Conservation (phyloP, 768 basidiomycete species). For the Leucocoprinus birnbaumii region DNA sequence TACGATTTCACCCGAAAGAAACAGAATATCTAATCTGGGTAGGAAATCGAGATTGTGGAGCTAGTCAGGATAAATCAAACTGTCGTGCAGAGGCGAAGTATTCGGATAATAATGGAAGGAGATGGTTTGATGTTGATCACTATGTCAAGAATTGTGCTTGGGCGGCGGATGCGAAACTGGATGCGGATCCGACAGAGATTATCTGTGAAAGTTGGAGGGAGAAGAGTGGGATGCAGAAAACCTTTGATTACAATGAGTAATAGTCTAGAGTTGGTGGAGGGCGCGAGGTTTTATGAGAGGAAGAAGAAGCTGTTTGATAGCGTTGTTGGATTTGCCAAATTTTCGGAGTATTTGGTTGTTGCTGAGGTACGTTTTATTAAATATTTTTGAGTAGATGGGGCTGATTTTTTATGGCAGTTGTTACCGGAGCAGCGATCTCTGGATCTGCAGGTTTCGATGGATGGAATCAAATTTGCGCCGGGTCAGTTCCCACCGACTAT, state of each 20-base stretch:
- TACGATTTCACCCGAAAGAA: constrained; percentile 81
- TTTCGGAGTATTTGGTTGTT: constrained; percentile 94
- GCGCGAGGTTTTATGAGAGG: constrained; percentile 66
- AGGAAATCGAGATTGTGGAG: constrained; percentile 66
- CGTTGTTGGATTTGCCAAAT: constrained; percentile 95
- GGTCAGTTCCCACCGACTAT: constrained; percentile 90
- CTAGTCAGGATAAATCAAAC: constrained; percentile 26
- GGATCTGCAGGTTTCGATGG: constrained; percentile 88
- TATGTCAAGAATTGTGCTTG: constrained; percentile 93
- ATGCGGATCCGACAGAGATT: constrained; percentile 84
- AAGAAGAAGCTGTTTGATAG: constrained; percentile 79
- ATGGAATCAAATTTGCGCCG: constrained; percentile 80
- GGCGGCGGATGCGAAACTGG: constrained; percentile 77
- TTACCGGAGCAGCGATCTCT: constrained; percentile 54
- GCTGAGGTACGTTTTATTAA: constrained; percentile 65
- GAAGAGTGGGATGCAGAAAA: constrained; percentile 77
- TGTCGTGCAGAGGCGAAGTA: constrained; percentile 81
- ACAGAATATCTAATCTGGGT: constrained; percentile 90
- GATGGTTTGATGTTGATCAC: constrained; percentile 74
- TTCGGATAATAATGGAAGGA: constrained; percentile 71
- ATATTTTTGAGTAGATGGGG: constrained; percentile 3
- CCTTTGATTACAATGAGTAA: constrained; percentile 48
- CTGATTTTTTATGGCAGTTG: constrained; percentile 32
- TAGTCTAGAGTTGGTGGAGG: constrained; percentile 77
- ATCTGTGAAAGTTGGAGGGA: constrained; percentile 85